Percentiles rank a stretch among this genome's conserved stretches.
These are phyloP conservation scores for Globisporangium abappressorium DNA, from an alignment of 352 stramenopile genomes.

Conservation along the genomic window DNA sequence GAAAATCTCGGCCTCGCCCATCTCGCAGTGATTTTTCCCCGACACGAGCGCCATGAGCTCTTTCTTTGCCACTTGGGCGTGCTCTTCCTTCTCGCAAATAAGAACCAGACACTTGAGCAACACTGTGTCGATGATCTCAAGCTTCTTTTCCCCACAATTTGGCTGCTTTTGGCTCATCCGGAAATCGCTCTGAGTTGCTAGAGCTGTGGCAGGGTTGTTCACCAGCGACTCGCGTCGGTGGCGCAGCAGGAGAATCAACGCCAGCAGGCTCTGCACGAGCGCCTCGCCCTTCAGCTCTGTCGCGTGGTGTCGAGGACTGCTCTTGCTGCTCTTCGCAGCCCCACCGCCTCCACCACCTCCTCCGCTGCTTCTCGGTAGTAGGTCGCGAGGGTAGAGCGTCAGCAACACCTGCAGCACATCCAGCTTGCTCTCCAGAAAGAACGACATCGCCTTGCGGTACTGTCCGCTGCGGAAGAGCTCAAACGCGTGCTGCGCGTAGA, in stretches of 20 bases:
- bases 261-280: slow-evolving; percentile 48
- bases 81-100: slow-evolving; percentile 42
- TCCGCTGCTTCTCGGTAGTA: slow-evolving; percentile 53
- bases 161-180: not conserved
- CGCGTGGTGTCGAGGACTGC: slow-evolving; percentile 11
- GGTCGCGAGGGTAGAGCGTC: slow-evolving; percentile 60
- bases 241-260: slow-evolving; percentile 51
- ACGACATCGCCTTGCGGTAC: slow-evolving; percentile 54
- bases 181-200: not conserved
- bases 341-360: slow-evolving; percentile 27
- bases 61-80: slow-evolving; percentile 32
- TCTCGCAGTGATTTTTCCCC: slow-evolving; percentile 58
- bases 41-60: slow-evolving; percentile 57
- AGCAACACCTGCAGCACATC: slow-evolving; percentile 67
- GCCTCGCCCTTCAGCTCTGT: slow-evolving; percentile 36
- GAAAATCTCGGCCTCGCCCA: slow-evolving; percentile 75
- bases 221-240: slow-evolving; percentile 36
- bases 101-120: slow-evolving; percentile 81
- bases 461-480: slow-evolving; percentile 44
- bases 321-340: slow-evolving; percentile 19
- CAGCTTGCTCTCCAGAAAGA: slow-evolving; percentile 48
- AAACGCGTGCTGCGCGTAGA: slow-evolving; percentile 61
- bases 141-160: slow-evolving; percentile 6
- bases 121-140: slow-evolving; percentile 77
- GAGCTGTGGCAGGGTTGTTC: not conserved